These are phyloP conservation scores for Trametes punicea DNA, from an alignment of 768 basidiomycete genomes.

Conservation along the genomic window DNA sequence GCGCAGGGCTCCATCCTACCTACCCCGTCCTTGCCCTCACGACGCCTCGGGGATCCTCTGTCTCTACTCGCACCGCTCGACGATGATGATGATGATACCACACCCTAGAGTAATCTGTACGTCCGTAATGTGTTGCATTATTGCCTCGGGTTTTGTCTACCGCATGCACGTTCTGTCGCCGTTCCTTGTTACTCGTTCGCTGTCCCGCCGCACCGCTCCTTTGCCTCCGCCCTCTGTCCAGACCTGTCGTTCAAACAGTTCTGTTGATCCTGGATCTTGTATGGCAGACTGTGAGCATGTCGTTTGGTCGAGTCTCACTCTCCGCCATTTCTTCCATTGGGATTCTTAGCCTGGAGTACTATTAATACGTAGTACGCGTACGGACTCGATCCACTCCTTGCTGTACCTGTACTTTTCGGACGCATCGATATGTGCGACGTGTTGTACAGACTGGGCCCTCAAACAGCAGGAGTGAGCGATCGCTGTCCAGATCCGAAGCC, in stretches of 20 bases:
- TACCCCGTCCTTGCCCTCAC: too few relatives aligned
- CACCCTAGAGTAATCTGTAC: neutral
- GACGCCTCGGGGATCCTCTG: too few relatives aligned
- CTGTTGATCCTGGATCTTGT: too few relatives aligned
- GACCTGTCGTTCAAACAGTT: too few relatives aligned
- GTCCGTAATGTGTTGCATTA: neutral
- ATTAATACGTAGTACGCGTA: neutral
- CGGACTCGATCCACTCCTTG: neutral
- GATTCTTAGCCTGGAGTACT: neutral
- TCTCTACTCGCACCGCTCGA: too few relatives aligned
- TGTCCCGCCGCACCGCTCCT: too few relatives aligned
- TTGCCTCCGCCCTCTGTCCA: too few relatives aligned
- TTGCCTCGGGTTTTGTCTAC: neutral
- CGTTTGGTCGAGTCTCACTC: too few relatives aligned
- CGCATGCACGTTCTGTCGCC: neutral
- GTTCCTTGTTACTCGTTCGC: too few relatives aligned
- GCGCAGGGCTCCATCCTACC: too few relatives aligned
- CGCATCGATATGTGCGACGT: constrained; percentile 7
- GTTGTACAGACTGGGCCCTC: constrained; percentile 9
- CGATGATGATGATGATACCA: neutral
- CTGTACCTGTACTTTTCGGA: constrained; percentile 10
- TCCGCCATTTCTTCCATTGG: neutral
- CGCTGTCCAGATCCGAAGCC: constrained; percentile 10
- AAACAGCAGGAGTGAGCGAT: constrained; percentile 3
- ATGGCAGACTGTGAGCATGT: too few relatives aligned